Evolutionary conservation across 2,329 filamentous ascomycete species (phyloP).

Genomic region (Verticillium alfalfae): DNA sequence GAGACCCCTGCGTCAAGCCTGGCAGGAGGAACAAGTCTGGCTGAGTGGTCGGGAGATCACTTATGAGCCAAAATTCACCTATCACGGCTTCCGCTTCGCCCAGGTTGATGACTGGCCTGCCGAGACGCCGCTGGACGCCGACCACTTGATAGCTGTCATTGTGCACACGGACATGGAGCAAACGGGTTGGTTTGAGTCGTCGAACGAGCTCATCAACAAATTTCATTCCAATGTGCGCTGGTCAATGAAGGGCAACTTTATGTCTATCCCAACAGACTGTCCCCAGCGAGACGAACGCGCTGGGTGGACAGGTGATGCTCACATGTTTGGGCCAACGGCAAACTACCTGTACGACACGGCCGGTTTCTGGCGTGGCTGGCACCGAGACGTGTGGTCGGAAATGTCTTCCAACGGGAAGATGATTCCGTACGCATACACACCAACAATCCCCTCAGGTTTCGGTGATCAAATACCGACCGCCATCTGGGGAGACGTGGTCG

Average conservation of each 20-base stretch:
- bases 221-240: conserved; percentile 50
- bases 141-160: conserved; percentile 21
- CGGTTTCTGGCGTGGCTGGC: conserved; percentile 45
- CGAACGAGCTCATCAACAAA: conserved; percentile 43
- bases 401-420: conserved; percentile 14
- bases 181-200: conserved; percentile 46
- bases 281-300: conserved; percentile 50
- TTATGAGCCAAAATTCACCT: conserved; percentile 46
- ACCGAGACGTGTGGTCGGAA: conserved; percentile 36
- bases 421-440: conserved; percentile 21
- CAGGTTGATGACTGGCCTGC: conserved; percentile 38
- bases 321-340: conserved; percentile 43
- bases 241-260: conserved; percentile 55
- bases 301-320: conserved; percentile 47
- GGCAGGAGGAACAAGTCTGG: conserved; percentile 9
- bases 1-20: conserved; percentile 35
- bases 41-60: neutral
- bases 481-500: conserved; percentile 37
- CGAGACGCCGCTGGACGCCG: conserved; percentile 11
- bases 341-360: conserved; percentile 48
- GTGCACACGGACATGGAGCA: conserved; percentile 47
- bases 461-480: conserved; percentile 15
- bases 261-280: conserved; percentile 52
- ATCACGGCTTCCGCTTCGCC: conserved; percentile 47
- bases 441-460: conserved; percentile 14